Percentiles rank a stretch among this genome's conserved stretches.
Evolutionary conservation across 192 early-diverging fungal genomes (phyloP).

Genomic region (Phlyctochytrium bullatum): DNA sequence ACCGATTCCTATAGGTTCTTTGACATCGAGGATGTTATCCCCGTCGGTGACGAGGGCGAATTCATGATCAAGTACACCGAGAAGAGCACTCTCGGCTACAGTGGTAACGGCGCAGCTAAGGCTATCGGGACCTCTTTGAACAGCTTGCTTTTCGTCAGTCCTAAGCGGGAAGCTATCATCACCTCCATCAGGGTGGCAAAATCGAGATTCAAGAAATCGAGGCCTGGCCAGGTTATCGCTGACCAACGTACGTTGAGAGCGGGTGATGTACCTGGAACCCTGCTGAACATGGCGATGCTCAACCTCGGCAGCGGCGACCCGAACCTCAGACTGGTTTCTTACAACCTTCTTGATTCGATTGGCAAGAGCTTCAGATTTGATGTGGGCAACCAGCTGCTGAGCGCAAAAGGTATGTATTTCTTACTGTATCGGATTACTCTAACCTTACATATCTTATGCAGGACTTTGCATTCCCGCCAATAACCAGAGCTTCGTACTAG

Average conservation of each 20-base stretch:
- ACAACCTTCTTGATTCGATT: slow-evolving; percentile 86
- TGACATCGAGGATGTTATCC: slow-evolving; percentile 71
- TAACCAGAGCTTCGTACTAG: slow-evolving; percentile 77
- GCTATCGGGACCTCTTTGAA: slow-evolving; percentile 6
- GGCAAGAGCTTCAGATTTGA: slow-evolving; percentile 80
- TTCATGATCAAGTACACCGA: slow-evolving; percentile 73
- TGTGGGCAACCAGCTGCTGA: slow-evolving; percentile 74
- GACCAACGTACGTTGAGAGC: slow-evolving; percentile 75
- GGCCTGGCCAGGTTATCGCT: slow-evolving; percentile 52
- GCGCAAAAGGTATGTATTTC: slow-evolving; percentile 56
- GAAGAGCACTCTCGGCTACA: slow-evolving; percentile 16
- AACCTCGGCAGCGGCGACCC: slow-evolving; percentile 85
- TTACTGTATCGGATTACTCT: background rate
- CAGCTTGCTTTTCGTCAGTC: slow-evolving; percentile 65
- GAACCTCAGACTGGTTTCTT: slow-evolving; percentile 76
- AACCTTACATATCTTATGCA: slow-evolving; percentile 17
- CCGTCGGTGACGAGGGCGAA: slow-evolving; percentile 66
- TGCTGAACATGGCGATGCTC: slow-evolving; percentile 89
- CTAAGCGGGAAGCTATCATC: slow-evolving; percentile 67
- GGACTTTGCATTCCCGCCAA: slow-evolving; percentile 89
- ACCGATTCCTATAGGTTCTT: slow-evolving; percentile 88
- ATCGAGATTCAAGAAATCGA: slow-evolving; percentile 64
- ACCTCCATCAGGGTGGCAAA: slow-evolving; percentile 72
- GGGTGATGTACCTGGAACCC: slow-evolving; percentile 83
- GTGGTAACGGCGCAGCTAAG: slow-evolving; percentile 10